Base-by-base conservation (phyloP, 129 eudicot genomes). In the Flaveria sonorensis region DNA sequence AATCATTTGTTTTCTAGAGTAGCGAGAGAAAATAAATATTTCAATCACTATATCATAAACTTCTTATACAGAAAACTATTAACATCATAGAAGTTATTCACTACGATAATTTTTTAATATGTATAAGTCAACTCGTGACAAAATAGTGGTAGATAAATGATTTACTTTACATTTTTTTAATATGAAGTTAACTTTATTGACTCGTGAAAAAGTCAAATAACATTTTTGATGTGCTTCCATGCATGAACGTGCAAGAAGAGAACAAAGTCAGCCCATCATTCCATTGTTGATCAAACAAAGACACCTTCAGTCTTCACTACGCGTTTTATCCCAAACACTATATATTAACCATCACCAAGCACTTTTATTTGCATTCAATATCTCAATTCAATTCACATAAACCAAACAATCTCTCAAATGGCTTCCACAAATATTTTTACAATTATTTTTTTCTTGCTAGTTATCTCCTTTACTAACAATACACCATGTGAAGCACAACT, bases 401-500 rank as follows among this genome's bases (percentile, higher is more conserved):
- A 68, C 8, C 39, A 3, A 7, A 67, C 14, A 19, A 57, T 76
- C 8, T 50, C 6, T 52, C 56, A 63, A 79, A 80, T 80, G 79
- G 61, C 68, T 53, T 65, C 51, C 39, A 26, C 13, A 23, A 46
- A 26, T 67, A 65, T 6, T 55, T 52, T 14, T 65, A 24, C 51
- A 73, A 1, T 55, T 2, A 48, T 73, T 69, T 40, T 62, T 7
- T 28, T 80, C 75, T 55, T 80, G 19, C 36, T 73, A 14, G 20
- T 80, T 43, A 28, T 80, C 43, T 73, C 10, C 5, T 14, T 72
- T 67, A 43, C 75, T 9, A 66, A 51, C 66, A 74, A 53, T 23
- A 72, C 40, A 80, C 74, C 74, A 47, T 64, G 39, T 7, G 28
- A 73, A 28, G 84, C 84, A 43, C 84, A 74, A 14, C 26, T 80